phyloP scores from a whole-genome alignment of 495 filamentous ascomycete genomes.

The Tetracladium setigerum region DNA sequence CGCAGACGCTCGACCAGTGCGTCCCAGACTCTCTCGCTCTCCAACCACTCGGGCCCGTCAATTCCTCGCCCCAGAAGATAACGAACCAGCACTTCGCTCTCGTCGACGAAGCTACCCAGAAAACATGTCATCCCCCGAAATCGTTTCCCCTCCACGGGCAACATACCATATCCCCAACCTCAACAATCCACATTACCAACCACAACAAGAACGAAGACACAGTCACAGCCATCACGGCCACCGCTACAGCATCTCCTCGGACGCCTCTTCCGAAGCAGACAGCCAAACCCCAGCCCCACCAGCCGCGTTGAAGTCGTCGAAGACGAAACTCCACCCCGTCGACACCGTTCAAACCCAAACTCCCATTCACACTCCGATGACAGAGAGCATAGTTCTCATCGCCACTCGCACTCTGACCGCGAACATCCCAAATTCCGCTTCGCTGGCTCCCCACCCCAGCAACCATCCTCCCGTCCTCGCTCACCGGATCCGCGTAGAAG shows the following conservation, averaged over 20 bases:
- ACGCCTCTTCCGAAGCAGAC: constrained; percentile 2
- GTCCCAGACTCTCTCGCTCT: constrained; percentile 7
- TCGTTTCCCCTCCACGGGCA: neutral
- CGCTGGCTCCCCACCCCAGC: no score
- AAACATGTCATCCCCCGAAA: constrained; percentile 1
- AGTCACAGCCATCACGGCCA: constrained; percentile 12
- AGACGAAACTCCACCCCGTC: neutral
- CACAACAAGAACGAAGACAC: constrained; percentile 2
- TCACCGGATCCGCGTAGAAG: neutral
- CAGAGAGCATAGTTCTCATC: neutral
- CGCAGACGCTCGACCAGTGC: constrained; percentile 1
- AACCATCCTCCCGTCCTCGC: no score
- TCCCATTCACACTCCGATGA: neutral
- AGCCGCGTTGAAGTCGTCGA: constrained; percentile 1
- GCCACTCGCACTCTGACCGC: no score
- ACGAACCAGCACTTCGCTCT: neutral
- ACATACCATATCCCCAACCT: neutral
- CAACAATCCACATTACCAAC: neutral
- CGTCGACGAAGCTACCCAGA: constrained; percentile 12
- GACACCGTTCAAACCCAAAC: neutral
- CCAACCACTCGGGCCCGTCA: constrained; percentile 16
- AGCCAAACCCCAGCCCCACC: neutral
- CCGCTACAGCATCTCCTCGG: constrained; percentile 4
- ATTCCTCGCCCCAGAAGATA: constrained; percentile 18
- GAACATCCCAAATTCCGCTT: no score